Evolutionary conservation across 441 rosid genomes (phyloP).

Genomic region (Jatropha multifida): DNA sequence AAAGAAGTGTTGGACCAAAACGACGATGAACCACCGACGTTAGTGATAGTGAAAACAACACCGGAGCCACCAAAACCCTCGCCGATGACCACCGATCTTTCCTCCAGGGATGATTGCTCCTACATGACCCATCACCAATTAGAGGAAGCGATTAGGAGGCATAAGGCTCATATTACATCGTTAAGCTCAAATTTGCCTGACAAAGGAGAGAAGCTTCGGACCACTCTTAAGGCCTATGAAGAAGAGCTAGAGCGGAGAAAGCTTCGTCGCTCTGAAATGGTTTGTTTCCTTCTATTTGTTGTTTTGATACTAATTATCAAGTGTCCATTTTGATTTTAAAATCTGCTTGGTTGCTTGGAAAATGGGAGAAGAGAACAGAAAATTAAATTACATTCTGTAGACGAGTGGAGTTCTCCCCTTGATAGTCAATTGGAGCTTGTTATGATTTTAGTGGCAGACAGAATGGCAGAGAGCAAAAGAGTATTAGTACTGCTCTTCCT

Average conservation of each 20-base stretch:
- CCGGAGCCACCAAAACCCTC: conserved; percentile 12
- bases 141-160: conserved; percentile 38
- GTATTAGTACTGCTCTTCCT: too few relatives aligned
- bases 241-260: conserved; percentile 55
- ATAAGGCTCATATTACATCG: background rate
- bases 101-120: conserved; percentile 24
- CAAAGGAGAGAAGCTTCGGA: conserved; percentile 47
- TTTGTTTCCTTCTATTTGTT: conserved; percentile 13
- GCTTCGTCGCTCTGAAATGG: conserved; percentile 30
- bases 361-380: background rate
- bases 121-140: conserved; percentile 39
- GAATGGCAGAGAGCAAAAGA: too few relatives aligned
- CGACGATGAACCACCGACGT: conserved; percentile 37
- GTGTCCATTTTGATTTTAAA: background rate
- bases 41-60: conserved; percentile 28
- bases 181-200: conserved; percentile 36
- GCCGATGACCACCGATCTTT: conserved; percentile 27
- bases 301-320: background rate
- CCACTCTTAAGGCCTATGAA: conserved; percentile 31
- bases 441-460: background rate
- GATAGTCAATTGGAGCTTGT: background rate
- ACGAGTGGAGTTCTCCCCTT: background rate
- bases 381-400: background rate
- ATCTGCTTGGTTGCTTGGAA: conserved; percentile 18
- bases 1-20: conserved; percentile 25